Percentiles rank a stretch among this genome's conserved stretches.
Conservation (phyloP, 306 rosid genomes). For the Sindora glabra region DNA sequence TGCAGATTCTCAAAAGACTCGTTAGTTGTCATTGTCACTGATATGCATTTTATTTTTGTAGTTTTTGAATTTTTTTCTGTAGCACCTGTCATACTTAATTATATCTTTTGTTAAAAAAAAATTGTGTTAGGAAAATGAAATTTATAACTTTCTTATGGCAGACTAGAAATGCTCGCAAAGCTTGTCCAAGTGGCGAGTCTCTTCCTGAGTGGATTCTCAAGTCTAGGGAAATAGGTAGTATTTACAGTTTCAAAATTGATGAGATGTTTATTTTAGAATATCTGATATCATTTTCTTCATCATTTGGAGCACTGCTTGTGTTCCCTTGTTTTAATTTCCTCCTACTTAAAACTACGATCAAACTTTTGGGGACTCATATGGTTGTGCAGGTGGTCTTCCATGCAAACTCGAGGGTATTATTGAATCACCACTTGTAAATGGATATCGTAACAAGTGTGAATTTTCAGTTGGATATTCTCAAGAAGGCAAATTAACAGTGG, state of each 20-base stretch:
- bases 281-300: slow-evolving; percentile 2
- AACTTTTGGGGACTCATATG: slow-evolving; percentile 7
- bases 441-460: slow-evolving; percentile 93
- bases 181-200: slow-evolving; percentile 68
- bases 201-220: slow-evolving; percentile 91
- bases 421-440: slow-evolving; percentile 77
- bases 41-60: neutral
- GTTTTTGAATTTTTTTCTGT: too few species aligned
- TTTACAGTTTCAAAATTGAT: neutral
- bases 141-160: slow-evolving; percentile 26
- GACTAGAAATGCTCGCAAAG: slow-evolving; percentile 89
- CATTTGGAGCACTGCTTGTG: neutral
- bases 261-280: neutral
- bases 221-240: slow-evolving; percentile 73
- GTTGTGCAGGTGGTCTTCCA: slow-evolving; percentile 71
- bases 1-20: slow-evolving; percentile 72
- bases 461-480: slow-evolving; percentile 90
- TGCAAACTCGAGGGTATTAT: slow-evolving; percentile 78
- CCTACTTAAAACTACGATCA: neutral
- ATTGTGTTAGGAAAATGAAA: too few species aligned
- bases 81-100: neutral
- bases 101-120: slow-evolving; percentile 1
- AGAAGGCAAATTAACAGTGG: slow-evolving; percentile 74
- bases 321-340: neutral
- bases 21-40: slow-evolving; percentile 40